Evolutionary conservation across 129 eudicot species (phyloP).

Genomic region (Chrysanthemum lavandulifolium): DNA sequence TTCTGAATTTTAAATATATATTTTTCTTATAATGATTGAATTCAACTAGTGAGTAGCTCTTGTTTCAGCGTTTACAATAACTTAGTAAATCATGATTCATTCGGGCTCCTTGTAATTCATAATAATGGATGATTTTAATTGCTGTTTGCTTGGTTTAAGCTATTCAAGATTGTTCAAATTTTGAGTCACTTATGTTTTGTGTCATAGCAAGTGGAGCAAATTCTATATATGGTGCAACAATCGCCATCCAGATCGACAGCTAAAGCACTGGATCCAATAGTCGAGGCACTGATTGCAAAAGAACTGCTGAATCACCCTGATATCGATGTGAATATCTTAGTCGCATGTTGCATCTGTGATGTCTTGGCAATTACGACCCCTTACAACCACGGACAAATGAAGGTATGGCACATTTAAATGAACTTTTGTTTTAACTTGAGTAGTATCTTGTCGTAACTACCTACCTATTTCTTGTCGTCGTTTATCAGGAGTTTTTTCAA

Average conservation of each 20-base stretch:
- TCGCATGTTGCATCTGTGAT: conserved; percentile 40
- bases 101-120: no score
- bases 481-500: conserved; percentile 42
- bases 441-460: background rate
- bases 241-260: background rate
- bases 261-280: background rate
- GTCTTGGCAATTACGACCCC: conserved; percentile 44
- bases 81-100: no score
- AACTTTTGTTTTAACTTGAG: background rate
- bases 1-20: no score
- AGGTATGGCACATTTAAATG: conserved; percentile 25
- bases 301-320: conserved; percentile 29
- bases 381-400: conserved; percentile 33
- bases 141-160: background rate
- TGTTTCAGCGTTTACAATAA: no score
- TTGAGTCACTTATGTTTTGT: background rate
- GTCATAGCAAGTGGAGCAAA: background rate
- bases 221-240: background rate
- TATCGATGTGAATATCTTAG: conserved; percentile 32
- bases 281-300: conserved; percentile 1
- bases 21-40: no score
- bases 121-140: no score
- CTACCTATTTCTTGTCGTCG: background rate
- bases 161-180: background rate
- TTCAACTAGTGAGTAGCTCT: no score